These are phyloP conservation scores for Candida pseudocylindracea DNA, from an alignment of 1,139 yeast genomes.

Conservation along the genomic window DNA sequence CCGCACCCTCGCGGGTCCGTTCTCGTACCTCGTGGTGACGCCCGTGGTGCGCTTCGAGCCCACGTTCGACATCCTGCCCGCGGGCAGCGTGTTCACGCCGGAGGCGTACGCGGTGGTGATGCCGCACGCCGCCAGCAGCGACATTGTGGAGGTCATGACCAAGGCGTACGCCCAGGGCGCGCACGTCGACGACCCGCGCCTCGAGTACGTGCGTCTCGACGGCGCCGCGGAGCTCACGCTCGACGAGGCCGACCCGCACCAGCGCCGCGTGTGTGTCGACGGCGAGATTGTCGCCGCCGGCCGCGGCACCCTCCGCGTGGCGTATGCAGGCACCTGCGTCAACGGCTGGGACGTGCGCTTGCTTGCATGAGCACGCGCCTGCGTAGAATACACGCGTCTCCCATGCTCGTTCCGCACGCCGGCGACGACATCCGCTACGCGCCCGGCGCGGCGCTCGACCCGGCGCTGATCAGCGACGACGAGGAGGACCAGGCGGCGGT, in stretches of 20 bases:
- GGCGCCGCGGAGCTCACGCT: slow-evolving; percentile 9
- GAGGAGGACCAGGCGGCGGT: too few relatives aligned
- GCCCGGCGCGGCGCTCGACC: too few relatives aligned
- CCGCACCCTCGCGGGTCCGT: slow-evolving; percentile 13
- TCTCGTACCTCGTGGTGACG: slow-evolving; percentile 47
- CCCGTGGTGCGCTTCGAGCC: slow-evolving; percentile 45
- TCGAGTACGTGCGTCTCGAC: slow-evolving; percentile 16
- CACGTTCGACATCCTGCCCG: slow-evolving; percentile 52
- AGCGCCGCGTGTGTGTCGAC: not conserved
- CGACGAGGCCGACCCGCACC: slow-evolving; percentile 4
- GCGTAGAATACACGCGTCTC: too few relatives aligned
- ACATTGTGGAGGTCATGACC: slow-evolving; percentile 33
- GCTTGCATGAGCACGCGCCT: too few relatives aligned
- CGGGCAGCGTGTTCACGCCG: slow-evolving; percentile 26
- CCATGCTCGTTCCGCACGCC: too few relatives aligned
- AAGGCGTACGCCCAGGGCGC: slow-evolving; percentile 34
- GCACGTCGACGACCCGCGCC: slow-evolving; percentile 23
- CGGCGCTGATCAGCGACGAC: too few relatives aligned
- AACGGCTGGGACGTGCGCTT: too few relatives aligned
- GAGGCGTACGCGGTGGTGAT: slow-evolving; percentile 34
- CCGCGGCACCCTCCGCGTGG: too few relatives aligned
- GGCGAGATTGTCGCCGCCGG: not conserved
- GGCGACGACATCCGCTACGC: too few relatives aligned
- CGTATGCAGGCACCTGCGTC: too few relatives aligned
- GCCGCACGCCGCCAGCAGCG: slow-evolving; percentile 12